Conservation (phyloP, 129 eudicot species). For the Glebionis coronaria region DNA sequence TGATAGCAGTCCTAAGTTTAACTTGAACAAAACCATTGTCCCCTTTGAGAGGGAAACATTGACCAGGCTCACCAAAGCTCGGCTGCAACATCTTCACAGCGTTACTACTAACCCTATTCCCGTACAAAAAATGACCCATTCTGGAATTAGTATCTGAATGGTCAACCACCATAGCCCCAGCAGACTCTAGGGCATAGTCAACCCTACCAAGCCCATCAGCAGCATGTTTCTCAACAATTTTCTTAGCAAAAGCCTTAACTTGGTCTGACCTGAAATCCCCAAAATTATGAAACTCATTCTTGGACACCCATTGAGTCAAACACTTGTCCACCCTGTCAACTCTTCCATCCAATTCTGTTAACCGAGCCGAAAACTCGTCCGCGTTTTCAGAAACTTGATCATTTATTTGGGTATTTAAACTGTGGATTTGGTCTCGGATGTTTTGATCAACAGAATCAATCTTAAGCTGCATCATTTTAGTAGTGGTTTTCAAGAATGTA, state of each 20-base stretch:
- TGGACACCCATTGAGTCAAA: conserved; percentile 28
- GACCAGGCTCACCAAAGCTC: conserved; percentile 81
- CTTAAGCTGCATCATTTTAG: conserved; percentile 59
- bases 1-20: conserved; percentile 53
- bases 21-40: conserved; percentile 57
- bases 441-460: conserved; percentile 53
- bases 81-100: conserved; percentile 62
- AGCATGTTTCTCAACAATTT: conserved; percentile 54
- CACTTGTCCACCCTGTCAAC: conserved; percentile 38
- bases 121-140: conserved; percentile 11
- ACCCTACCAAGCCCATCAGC: conserved; percentile 75
- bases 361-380: conserved; percentile 23
- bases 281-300: conserved; percentile 38
- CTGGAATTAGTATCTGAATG: conserved; percentile 47
- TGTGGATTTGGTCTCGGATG: conserved; percentile 26
- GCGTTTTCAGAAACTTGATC: conserved; percentile 35
- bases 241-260: conserved; percentile 45
- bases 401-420: conserved; percentile 33
- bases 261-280: conserved; percentile 43
- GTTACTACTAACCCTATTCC: conserved; percentile 28
- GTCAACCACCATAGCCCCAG: conserved; percentile 47
- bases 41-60: conserved; percentile 69
- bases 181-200: conserved; percentile 58
- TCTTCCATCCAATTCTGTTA: conserved; percentile 29
- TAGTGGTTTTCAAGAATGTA: conserved; percentile 37